These are phyloP conservation scores for Papilionanthe hybrid DNA, from an alignment of 116 monocot genomes.

Conservation along the genomic window DNA sequence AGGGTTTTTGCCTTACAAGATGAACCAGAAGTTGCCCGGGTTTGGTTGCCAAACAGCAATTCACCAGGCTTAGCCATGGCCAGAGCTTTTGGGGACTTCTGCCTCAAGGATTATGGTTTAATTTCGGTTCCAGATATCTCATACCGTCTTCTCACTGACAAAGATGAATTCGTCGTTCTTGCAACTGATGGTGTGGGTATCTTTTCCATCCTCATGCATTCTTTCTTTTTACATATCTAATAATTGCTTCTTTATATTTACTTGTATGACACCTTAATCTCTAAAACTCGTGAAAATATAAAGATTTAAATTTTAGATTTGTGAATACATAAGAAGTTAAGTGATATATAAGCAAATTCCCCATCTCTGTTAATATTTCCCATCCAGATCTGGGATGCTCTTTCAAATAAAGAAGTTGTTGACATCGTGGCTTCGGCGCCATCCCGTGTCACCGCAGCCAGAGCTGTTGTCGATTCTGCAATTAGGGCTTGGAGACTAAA, in stretches of 20 bases:
- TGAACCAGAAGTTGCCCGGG: constrained; percentile 68
- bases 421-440: constrained; percentile 62
- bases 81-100: constrained; percentile 80
- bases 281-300: too few relatives aligned
- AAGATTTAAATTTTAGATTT: too few relatives aligned
- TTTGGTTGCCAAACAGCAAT: constrained; percentile 69
- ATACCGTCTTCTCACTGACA: constrained; percentile 53
- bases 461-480: constrained; percentile 62
- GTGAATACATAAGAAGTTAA: too few relatives aligned
- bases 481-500: constrained; percentile 54
- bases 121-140: constrained; percentile 72
- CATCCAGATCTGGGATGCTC: constrained; percentile 63
- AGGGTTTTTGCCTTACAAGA: constrained; percentile 72
- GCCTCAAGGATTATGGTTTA: constrained; percentile 70
- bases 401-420: constrained; percentile 71
- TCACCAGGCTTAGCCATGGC: constrained; percentile 78
- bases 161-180: constrained; percentile 73
- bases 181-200: constrained; percentile 68
- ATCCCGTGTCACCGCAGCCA: constrained; percentile 45
- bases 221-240: background rate
- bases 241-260: background rate
- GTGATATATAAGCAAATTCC: background rate
- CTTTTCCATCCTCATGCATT: constrained; percentile 8
- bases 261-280: background rate
- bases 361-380: background rate